Percentiles rank a stretch among this genome's conserved stretches.
These are phyloP conservation scores for Saccharomycopsis capsularis DNA, from an alignment of 805 yeast species.

Conservation along the genomic window DNA sequence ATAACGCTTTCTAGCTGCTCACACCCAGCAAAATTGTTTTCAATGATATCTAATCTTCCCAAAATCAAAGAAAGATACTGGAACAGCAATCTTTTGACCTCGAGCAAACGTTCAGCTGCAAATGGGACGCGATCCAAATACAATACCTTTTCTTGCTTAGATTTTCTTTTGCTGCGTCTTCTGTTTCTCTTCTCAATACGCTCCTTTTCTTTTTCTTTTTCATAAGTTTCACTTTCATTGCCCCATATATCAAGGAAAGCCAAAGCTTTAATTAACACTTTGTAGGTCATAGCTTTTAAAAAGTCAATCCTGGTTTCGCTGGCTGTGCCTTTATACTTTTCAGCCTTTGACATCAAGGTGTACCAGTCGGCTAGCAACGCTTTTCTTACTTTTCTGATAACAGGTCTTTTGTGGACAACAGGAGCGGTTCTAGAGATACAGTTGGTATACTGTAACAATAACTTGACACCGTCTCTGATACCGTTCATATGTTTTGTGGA, in stretches of 20 bases:
- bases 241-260: conserved; percentile 69
- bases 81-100: conserved; percentile 52
- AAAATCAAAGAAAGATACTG: conserved; percentile 59
- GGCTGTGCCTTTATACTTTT: conserved; percentile 61
- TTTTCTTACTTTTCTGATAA: conserved; percentile 59
- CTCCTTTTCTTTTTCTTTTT: conserved; percentile 24
- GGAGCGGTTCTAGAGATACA: conserved; percentile 71
- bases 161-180: conserved; percentile 24
- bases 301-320: conserved; percentile 52
- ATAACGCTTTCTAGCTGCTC: conserved; percentile 57
- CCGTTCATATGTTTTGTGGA: conserved; percentile 52
- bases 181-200: conserved; percentile 22
- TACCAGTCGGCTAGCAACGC: conserved; percentile 75
- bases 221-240: conserved; percentile 45
- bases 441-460: conserved; percentile 56
- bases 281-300: conserved; percentile 55
- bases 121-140: conserved; percentile 49
- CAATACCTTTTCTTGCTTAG: conserved; percentile 36
- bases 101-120: conserved; percentile 56
- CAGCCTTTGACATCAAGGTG: conserved; percentile 66
- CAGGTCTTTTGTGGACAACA: conserved; percentile 55
- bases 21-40: conserved; percentile 65
- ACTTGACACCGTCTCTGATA: conserved; percentile 67
- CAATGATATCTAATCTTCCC: conserved; percentile 74
- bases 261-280: conserved; percentile 58